A percentile compares a stretch with the other conserved stretches of the same genome.
phyloP scores from a whole-genome alignment of 2,329 filamentous ascomycete genomes.

The Calycina herbarum region DNA sequence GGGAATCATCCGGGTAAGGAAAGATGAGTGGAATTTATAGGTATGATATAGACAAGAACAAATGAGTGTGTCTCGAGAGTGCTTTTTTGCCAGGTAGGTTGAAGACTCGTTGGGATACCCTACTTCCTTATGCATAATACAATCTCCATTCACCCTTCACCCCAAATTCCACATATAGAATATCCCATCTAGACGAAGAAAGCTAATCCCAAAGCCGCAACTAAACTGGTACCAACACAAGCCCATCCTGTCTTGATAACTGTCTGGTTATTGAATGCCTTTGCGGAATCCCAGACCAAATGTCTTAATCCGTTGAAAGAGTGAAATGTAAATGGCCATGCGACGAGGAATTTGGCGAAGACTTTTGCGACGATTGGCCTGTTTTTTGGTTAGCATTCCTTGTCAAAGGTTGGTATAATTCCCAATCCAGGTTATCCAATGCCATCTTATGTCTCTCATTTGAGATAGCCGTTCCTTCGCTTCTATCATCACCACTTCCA shows the following conservation, averaged over 20 bases:
- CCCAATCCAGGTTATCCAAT: background rate
- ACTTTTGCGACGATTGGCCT: constrained; percentile 58
- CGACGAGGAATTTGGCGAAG: constrained; percentile 56
- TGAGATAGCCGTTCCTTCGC: background rate
- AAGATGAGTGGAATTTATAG: too few relatives aligned
- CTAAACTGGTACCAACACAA: constrained; percentile 56
- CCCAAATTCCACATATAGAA: background rate
- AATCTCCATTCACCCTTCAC: background rate
- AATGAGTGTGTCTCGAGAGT: too few relatives aligned
- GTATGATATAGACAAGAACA: too few relatives aligned
- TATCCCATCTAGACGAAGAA: constrained; percentile 5
- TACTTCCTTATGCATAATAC: constrained; percentile 2
- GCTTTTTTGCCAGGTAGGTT: too few relatives aligned
- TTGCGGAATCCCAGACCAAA: constrained; percentile 68
- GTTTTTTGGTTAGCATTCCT: background rate
- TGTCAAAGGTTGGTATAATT: background rate
- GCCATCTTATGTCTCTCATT: background rate
- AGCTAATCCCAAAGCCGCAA: constrained; percentile 43
- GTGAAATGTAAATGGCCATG: constrained; percentile 69
- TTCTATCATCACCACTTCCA: too few relatives aligned
- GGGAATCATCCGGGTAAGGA: too few relatives aligned
- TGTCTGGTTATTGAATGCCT: constrained; percentile 60
- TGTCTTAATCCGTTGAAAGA: constrained; percentile 69
- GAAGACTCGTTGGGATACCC: background rate
- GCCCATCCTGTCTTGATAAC: constrained; percentile 67